Percentiles rank a stretch among this genome's conserved stretches.
Conservation (phyloP, 306 rosid species). For the Sophora flavescens region DNA sequence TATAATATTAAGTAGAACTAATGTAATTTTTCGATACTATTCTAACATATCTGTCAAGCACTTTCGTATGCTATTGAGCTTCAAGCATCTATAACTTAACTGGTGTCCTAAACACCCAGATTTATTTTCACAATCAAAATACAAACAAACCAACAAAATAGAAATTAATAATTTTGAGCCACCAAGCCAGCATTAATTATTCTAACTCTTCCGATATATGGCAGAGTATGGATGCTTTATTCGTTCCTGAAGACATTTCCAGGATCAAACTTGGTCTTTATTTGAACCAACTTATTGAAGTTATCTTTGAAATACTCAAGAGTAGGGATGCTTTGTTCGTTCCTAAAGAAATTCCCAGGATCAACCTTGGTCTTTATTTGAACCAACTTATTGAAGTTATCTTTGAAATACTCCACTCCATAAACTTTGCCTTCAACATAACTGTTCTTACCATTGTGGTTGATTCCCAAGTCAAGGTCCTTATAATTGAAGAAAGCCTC, state of each 20-base stretch:
- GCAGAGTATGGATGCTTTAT: constrained; percentile 68
- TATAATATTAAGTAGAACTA: no score
- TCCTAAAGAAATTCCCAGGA: constrained; percentile 70
- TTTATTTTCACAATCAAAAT: constrained; percentile 16
- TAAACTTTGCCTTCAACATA: constrained; percentile 59
- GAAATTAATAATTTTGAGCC: neutral
- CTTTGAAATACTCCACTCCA: constrained; percentile 72
- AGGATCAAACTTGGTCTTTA: constrained; percentile 75
- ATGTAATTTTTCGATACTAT: no score
- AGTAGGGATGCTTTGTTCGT: constrained; percentile 78
- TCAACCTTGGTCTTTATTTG: constrained; percentile 69
- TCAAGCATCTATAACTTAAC: neutral
- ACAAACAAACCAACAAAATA: neutral
- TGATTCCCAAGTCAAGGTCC: constrained; percentile 78
- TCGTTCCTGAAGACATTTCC: constrained; percentile 70
- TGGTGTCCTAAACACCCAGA: neutral
- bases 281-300: constrained; percentile 65
- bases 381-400: constrained; percentile 70
- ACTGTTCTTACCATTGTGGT: constrained; percentile 60
- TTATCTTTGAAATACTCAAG: constrained; percentile 69
- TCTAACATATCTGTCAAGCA: no score
- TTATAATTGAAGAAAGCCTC: constrained; percentile 70
- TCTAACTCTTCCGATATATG: constrained; percentile 18
- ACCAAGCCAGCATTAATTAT: neutral
- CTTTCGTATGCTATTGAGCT: neutral